Evolutionary conservation across 106 monocot species (phyloP).

Genomic region (Acorus gramineus): DNA sequence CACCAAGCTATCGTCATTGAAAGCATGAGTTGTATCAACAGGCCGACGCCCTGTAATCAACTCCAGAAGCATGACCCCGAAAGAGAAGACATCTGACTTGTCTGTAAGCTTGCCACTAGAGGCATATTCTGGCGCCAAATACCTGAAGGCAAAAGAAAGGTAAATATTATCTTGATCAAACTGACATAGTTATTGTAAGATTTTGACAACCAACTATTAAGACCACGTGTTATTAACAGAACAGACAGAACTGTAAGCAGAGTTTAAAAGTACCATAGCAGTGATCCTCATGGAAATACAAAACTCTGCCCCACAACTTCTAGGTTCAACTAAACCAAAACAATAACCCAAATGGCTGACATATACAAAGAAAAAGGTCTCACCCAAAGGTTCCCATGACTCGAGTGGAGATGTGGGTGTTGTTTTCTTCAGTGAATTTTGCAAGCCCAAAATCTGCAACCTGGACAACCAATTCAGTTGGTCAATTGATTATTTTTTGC

Average conservation of each 20-base stretch:
- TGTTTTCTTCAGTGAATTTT: slow-evolving; percentile 39
- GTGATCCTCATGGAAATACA: too few relatives aligned
- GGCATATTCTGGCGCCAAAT: slow-evolving; percentile 54
- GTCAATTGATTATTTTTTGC: neutral
- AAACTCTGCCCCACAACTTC: too few relatives aligned
- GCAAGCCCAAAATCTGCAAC: slow-evolving; percentile 98
- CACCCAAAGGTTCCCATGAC: slow-evolving; percentile 77
- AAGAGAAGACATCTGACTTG: slow-evolving; percentile 55
- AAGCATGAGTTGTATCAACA: slow-evolving; percentile 20
- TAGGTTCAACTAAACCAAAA: too few relatives aligned
- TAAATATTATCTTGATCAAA: neutral
- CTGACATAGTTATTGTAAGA: too few relatives aligned
- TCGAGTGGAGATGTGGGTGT: slow-evolving; percentile 80
- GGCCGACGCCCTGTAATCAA: slow-evolving; percentile 42
- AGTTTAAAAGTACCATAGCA: too few relatives aligned
- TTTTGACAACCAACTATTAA: too few relatives aligned
- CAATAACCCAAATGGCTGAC: too few relatives aligned
- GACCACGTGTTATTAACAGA: too few relatives aligned
- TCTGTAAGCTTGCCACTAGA: slow-evolving; percentile 48
- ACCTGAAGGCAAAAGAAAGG: slow-evolving; percentile 14
- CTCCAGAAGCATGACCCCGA: slow-evolving; percentile 51
- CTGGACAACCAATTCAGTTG: slow-evolving; percentile 19
- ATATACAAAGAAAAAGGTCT: too few relatives aligned
- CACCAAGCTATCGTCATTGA: slow-evolving; percentile 46
- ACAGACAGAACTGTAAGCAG: too few relatives aligned